Evolutionary conservation across 2,329 filamentous ascomycete genomes (phyloP).

Genomic region (Cryphonectria naterciae): DNA sequence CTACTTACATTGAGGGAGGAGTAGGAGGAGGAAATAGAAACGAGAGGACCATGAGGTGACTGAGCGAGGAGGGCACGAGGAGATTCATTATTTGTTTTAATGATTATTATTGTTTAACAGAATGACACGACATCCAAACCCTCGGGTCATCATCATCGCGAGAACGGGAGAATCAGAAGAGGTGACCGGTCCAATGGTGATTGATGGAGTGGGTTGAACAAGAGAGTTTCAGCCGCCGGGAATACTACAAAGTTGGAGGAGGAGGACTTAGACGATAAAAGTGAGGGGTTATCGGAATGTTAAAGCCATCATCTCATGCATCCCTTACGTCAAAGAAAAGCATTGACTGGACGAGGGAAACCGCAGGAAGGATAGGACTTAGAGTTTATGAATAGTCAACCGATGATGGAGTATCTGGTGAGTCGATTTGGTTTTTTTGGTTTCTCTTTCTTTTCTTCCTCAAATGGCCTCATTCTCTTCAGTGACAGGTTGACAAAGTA

Average conservation of each 20-base stretch:
- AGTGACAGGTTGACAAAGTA: not conserved
- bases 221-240: not conserved
- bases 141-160: conserved; percentile 27
- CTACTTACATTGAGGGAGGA: not conserved
- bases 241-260: not conserved
- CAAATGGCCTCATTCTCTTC: not conserved
- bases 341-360: too few species aligned
- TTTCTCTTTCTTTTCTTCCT: not conserved
- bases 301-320: conserved; percentile 1
- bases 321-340: conserved; percentile 3
- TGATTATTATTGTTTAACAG: not conserved
- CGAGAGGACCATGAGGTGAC: not conserved
- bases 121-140: not conserved
- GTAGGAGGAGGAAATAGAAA: not conserved
- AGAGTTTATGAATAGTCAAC: not conserved
- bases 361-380: not conserved
- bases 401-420: not conserved
- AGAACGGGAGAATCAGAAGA: not conserved
- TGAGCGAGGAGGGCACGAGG: not conserved
- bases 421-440: not conserved
- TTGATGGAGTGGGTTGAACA: not conserved
- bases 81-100: not conserved
- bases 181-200: conserved; percentile 16
- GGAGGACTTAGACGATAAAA: not conserved
- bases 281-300: conserved; percentile 4